These are phyloP conservation scores for Exobasidium rhododendri DNA, from an alignment of 1,284 basidiomycete genomes.

Conservation along the genomic window DNA sequence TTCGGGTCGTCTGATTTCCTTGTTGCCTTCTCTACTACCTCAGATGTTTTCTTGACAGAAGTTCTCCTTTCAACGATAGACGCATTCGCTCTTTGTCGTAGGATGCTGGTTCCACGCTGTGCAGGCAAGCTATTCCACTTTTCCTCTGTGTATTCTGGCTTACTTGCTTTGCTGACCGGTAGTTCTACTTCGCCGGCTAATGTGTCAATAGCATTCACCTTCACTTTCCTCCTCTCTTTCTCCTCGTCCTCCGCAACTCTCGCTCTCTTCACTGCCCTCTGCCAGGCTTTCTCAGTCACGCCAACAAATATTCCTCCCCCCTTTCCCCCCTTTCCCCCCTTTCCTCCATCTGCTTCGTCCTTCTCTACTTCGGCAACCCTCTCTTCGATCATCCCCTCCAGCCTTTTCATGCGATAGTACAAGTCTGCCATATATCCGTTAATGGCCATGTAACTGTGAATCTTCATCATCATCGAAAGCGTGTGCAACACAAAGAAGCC, in stretches of 20 bases:
- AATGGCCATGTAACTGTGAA: conserved; percentile 87
- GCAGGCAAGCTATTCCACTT: conserved; percentile 23
- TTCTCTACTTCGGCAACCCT: conserved; percentile 34
- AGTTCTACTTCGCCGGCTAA: not conserved
- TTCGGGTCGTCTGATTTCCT: conserved; percentile 9
- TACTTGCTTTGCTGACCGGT: not conserved
- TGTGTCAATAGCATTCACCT: conserved; percentile 10
- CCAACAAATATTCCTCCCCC: not conserved
- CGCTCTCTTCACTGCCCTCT: conserved; percentile 12
- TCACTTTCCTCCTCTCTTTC: not conserved
- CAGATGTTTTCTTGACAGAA: not conserved
- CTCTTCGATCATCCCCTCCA: conserved; percentile 42
- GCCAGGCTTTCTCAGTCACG: conserved; percentile 30
- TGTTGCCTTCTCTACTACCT: conserved; percentile 9
- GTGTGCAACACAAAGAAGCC: conserved; percentile 91
- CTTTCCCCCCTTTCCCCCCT: conserved; percentile 6
- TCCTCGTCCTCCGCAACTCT: conserved; percentile 8
- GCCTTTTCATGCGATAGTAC: conserved; percentile 27
- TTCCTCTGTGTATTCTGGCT: conserved; percentile 5
- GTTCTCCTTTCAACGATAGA: not conserved
- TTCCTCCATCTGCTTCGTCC: not conserved
- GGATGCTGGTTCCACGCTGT: conserved; percentile 29
- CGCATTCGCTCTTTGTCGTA: conserved; percentile 14
- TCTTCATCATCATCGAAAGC: conserved; percentile 87
- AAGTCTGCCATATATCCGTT: conserved; percentile 74